Percentiles rank a stretch among this genome's conserved stretches.
phyloP scores from a whole-genome alignment of 1,284 basidiomycete genomes.

The Trichosporon inkin region DNA sequence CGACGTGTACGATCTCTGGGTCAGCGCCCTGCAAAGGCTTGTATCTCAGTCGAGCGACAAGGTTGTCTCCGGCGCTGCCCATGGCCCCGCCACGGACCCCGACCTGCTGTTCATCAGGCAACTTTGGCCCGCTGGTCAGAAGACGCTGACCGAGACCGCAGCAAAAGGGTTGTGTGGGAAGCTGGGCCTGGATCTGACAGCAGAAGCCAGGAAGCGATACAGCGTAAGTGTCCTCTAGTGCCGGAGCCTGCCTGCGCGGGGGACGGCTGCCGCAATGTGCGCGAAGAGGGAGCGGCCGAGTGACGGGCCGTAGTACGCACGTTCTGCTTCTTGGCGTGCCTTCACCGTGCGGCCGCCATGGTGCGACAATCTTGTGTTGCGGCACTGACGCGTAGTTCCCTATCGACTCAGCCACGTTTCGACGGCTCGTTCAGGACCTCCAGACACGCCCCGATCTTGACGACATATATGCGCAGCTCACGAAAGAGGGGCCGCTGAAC shows the following conservation, averaged over 20 bases:
- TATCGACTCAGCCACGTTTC: constrained; percentile 80
- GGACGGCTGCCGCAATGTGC: too few relatives aligned
- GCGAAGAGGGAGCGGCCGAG: background rate
- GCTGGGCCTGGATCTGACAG: constrained; percentile 37
- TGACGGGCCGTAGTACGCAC: too few relatives aligned
- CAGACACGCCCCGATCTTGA: constrained; percentile 80
- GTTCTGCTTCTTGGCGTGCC: background rate
- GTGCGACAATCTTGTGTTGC: background rate
- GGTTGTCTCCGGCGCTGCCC: constrained; percentile 26
- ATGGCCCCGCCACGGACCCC: constrained; percentile 41
- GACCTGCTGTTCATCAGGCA: constrained; percentile 45
- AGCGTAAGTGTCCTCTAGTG: background rate
- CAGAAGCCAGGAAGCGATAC: background rate
- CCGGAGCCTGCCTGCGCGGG: too few relatives aligned
- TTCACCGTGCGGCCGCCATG: background rate
- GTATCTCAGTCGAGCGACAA: constrained; percentile 40
- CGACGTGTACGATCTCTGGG: constrained; percentile 61
- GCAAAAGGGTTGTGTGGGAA: constrained; percentile 65
- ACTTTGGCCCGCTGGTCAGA: constrained; percentile 42
- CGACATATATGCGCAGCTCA: constrained; percentile 55
- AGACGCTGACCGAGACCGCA: constrained; percentile 31
- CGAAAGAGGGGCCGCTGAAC: constrained; percentile 36
- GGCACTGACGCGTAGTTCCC: constrained; percentile 23
- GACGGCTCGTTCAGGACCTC: constrained; percentile 75
- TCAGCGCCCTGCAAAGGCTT: constrained; percentile 51